Evolutionary conservation across 2,329 filamentous ascomycete genomes (phyloP), one percentile per base, ranked within the genome.

Genomic region (Calonectria leucothoes): DNA sequence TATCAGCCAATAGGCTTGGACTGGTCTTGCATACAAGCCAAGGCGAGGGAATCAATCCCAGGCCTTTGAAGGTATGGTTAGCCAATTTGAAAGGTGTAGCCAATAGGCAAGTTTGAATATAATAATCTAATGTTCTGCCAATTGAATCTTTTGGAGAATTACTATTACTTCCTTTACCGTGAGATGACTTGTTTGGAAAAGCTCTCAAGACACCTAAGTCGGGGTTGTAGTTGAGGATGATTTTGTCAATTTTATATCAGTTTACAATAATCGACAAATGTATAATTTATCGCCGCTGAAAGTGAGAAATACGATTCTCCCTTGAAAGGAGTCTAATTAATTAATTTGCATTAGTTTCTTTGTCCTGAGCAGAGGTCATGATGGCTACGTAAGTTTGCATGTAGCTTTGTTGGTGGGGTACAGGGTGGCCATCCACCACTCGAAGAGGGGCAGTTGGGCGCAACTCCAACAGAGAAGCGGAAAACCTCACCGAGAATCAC

Each of bases 401-500:
- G 33, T 29, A 29, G 55, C 35, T 61, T 37, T 27, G 35, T 37
- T 39, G 23, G 55, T 61, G 55, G 55, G 55, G 55, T 61, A 61
- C 55, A 61, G 35, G 55, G 55, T 39, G 55, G 55, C 37, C 33
- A 23, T 14, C 15, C 51, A 14, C 55, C 35, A 39, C 6, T 27
- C 39, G 48, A 59, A 29, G 72, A 74, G 74, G 67, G 70, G 74
- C 69, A 74, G 63, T 55, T 37, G 33, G 27, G 37, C 66, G 69
- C 70, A 75, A 48, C 61, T 51, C 35, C 23, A 66, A 55, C 55
- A n/a, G 55, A 35, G 55, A 48, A 52, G 48, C 57, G 25, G 45
- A 73, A 72, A 78, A 73, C 57, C 72, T 45, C 72, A n/a, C 61
- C 68, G 2, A 33, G 45, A 17, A 73, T 57, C 64, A 57, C 64